A percentile compares a stretch with the other conserved stretches of the same genome.
These are phyloP conservation scores for Albifimbria verrucaria DNA, from an alignment of 2,329 filamentous ascomycete genomes.

Conservation along the genomic window DNA sequence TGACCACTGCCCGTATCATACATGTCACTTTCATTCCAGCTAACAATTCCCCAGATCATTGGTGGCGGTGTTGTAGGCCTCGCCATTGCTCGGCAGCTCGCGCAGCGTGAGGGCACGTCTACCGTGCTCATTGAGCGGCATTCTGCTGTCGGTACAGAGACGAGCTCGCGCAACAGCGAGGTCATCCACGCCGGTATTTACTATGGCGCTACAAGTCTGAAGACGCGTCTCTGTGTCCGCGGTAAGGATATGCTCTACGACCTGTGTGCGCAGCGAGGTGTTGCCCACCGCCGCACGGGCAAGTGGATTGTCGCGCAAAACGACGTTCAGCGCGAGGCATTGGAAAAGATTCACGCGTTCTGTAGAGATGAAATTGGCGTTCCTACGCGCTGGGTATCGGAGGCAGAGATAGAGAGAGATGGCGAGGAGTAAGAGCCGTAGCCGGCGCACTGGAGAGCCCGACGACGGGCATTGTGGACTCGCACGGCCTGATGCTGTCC, in stretches of 20 bases:
- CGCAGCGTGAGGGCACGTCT: slow-evolving; percentile 56
- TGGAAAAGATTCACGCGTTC: slow-evolving; percentile 47
- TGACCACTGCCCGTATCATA: too few species aligned
- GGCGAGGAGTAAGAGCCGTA: slow-evolving; percentile 74
- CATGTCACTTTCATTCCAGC: background rate
- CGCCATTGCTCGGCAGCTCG: slow-evolving; percentile 71
- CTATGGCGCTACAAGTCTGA: slow-evolving; percentile 73
- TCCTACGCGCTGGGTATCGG: slow-evolving; percentile 67
- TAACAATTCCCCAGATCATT: slow-evolving; percentile 39
- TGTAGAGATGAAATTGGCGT: slow-evolving; percentile 46
- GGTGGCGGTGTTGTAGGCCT: slow-evolving; percentile 71
- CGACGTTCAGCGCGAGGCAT: slow-evolving; percentile 62
- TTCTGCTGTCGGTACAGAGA: slow-evolving; percentile 73
- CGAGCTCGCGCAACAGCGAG: slow-evolving; percentile 87
- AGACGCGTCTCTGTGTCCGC: slow-evolving; percentile 76
- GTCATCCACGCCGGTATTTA: slow-evolving; percentile 96
- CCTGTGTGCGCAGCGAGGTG: slow-evolving; percentile 64
- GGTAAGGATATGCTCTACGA: slow-evolving; percentile 77
- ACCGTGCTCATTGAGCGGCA: slow-evolving; percentile 83
- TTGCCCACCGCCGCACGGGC: slow-evolving; percentile 72
- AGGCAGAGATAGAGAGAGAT: slow-evolving; percentile 55
- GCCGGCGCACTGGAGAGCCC: slow-evolving; percentile 78
- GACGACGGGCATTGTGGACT: slow-evolving; percentile 87
- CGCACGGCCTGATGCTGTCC: slow-evolving; percentile 78
- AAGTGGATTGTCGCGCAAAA: slow-evolving; percentile 97